Base-by-base conservation (phyloP, 169 alveolate genomes). In the Eimeria falciformis region DNA sequence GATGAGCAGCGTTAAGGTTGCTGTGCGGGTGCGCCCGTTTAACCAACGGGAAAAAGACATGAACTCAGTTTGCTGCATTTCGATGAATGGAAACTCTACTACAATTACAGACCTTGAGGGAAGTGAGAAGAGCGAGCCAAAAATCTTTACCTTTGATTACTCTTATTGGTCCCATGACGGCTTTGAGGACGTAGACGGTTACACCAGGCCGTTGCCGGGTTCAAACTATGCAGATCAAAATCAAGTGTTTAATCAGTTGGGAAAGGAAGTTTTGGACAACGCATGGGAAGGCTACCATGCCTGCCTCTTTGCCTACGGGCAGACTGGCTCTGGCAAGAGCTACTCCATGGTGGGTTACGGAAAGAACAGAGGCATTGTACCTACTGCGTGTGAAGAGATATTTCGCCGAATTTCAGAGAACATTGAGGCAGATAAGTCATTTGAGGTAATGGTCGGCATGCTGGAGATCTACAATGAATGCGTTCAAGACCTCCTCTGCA, bases 341-440 rank as follows among this genome's bases (percentile, higher is more conserved):
- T 97, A 97, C 93, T 95, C 98, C 29, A 97, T 97, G 98, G 97
- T 97, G 45, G 99, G 99, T n/a, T 97, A 97, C 92, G 98, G 98
- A 27, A 96, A 96, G 0, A 97, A 97, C 92, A 95, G 94, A 68
- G 99, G 99, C 71, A 97, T 97, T 18, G 97, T 97, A 0, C 99
- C 99, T 27, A 95, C 96, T 2, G 96, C 98, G 6, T 97, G 98
- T 56, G 96, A 95, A 47, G 98, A 97, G 92, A 96, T 97, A 33
- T 97, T 97, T 90, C 58, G 82, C 21, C 91, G 98, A 82, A 96
- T 97, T 46, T 17, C 89, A 2, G 65, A 62, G 66, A 95, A 95
- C 69, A 58, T 25, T 0, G 95, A 95, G 43, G 75, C 95, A 9
- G 88, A 91, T 56, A 92, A 92, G 82, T 45, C 75, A 55, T 96